A percentile compares a stretch with the other conserved stretches of the same genome.
phyloP scores from a whole-genome alignment of 176 grass and related monocot genomes.

The Zea mays region DNA sequence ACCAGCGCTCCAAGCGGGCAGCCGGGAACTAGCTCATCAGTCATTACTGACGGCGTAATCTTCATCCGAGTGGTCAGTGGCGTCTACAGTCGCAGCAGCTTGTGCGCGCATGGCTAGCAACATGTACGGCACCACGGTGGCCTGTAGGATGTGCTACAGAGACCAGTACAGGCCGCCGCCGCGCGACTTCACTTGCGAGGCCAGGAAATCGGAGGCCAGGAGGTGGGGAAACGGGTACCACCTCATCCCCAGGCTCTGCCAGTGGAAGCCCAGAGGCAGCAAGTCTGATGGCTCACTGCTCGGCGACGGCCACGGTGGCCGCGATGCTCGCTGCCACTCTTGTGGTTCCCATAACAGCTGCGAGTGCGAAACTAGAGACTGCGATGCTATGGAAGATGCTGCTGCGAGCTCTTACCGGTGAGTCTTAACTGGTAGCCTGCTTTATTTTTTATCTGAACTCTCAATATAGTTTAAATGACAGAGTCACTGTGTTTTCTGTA shows the following conservation, averaged over 20 bases:
- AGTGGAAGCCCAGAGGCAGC: conserved; percentile 34
- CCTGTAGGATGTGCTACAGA: conserved; percentile 32
- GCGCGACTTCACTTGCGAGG: conserved; percentile 40
- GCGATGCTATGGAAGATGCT: conserved; percentile 44
- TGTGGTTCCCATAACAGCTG: conserved; percentile 46
- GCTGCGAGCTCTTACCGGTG: conserved; percentile 54
- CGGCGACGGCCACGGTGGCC: conserved; percentile 4
- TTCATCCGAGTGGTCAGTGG: background rate
- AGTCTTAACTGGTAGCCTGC: background rate
- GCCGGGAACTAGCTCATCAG: background rate
- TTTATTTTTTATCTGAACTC: background rate
- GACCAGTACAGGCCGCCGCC: conserved; percentile 32
- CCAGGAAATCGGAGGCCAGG: conserved; percentile 40
- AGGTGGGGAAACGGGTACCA: conserved; percentile 47
- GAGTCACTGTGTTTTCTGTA: background rate
- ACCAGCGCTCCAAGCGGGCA: background rate
- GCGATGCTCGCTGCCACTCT: conserved; percentile 40
- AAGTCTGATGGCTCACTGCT: conserved; percentile 27
- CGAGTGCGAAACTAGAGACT: conserved; percentile 47
- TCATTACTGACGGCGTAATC: background rate
- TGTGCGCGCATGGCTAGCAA: background rate
- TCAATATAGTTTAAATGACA: background rate
- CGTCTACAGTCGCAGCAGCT: background rate
- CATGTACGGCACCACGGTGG: conserved; percentile 36
- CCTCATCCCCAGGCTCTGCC: conserved; percentile 30